phyloP scores from a whole-genome alignment of 2,329 filamentous ascomycete species.

The Cladosporium sp. region DNA sequence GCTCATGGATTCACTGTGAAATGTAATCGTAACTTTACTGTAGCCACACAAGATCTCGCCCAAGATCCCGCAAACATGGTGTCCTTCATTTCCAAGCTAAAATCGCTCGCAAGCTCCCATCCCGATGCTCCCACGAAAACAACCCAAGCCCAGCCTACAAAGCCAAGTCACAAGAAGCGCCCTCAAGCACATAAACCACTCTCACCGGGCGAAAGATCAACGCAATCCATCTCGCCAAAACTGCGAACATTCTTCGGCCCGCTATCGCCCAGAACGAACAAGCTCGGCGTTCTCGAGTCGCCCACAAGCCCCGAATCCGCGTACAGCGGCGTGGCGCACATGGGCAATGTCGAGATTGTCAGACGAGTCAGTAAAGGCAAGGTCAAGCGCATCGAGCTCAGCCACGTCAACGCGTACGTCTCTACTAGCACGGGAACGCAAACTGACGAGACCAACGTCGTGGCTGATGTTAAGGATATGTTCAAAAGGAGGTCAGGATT shows the following conservation, averaged over 20 bases:
- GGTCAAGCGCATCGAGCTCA: constrained; percentile 2
- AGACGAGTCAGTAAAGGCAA: background rate
- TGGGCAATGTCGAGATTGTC: background rate
- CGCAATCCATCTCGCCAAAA: constrained; percentile 3
- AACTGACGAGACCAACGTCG: background rate
- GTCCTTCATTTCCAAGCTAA: background rate
- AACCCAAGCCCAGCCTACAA: background rate
- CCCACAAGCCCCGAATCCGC: background rate
- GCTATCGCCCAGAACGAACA: background rate
- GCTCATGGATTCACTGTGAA: too few species aligned
- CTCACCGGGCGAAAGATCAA: background rate
- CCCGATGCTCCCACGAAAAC: background rate
- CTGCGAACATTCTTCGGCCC: constrained; percentile 7
- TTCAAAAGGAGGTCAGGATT: background rate
- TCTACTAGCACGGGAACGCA: background rate
- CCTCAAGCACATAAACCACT: background rate
- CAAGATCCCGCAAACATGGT: background rate
- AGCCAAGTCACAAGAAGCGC: background rate
- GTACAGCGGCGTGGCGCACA: constrained; percentile 2
- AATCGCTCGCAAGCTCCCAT: background rate
- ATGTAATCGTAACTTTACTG: too few species aligned
- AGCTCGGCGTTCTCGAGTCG: constrained; percentile 1
- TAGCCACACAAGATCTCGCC: too few species aligned
- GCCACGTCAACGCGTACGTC: background rate
- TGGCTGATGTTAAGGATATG: background rate